Percentiles rank a stretch among this genome's conserved stretches.
phyloP scores from a whole-genome alignment of 2,329 filamentous ascomycete species.

The Grosmannia serpens region DNA sequence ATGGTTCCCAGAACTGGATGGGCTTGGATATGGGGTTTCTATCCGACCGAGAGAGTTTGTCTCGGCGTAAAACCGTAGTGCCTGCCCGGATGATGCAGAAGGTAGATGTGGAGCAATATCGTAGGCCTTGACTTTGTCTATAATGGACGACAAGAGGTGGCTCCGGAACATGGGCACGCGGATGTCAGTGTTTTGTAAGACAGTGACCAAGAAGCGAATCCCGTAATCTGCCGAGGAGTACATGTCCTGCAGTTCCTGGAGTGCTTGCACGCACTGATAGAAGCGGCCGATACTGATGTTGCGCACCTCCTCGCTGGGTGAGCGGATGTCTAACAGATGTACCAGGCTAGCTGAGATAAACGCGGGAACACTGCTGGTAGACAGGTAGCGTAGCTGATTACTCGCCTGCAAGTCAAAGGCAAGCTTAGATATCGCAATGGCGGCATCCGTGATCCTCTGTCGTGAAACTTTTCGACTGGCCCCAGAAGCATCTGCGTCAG shows the following conservation, averaged over 20 bases:
- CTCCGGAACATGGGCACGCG: neutral
- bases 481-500: neutral
- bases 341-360: constrained; percentile 1
- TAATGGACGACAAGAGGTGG: neutral
- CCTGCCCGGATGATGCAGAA: neutral
- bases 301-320: constrained; percentile 2
- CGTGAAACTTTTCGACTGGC: neutral
- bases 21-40: neutral
- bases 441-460: neutral
- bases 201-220: neutral
- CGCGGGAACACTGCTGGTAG: constrained; percentile 2
- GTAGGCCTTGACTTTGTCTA: neutral
- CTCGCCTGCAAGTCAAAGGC: neutral
- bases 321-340: constrained; percentile 5
- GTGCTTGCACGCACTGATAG: constrained; percentile 1
- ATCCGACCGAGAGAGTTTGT: neutral
- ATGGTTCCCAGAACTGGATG: neutral
- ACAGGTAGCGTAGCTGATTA: constrained; percentile 3
- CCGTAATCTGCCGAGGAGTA: constrained; percentile 1
- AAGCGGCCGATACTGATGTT: constrained; percentile 3
- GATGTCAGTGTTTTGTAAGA: neutral
- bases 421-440: neutral
- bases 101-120: neutral
- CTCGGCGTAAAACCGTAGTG: neutral
- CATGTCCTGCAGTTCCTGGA: constrained; percentile 1